These are phyloP conservation scores for Scheffersomyces insectosa DNA, from an alignment of 1,139 yeast genomes.

Conservation along the genomic window DNA sequence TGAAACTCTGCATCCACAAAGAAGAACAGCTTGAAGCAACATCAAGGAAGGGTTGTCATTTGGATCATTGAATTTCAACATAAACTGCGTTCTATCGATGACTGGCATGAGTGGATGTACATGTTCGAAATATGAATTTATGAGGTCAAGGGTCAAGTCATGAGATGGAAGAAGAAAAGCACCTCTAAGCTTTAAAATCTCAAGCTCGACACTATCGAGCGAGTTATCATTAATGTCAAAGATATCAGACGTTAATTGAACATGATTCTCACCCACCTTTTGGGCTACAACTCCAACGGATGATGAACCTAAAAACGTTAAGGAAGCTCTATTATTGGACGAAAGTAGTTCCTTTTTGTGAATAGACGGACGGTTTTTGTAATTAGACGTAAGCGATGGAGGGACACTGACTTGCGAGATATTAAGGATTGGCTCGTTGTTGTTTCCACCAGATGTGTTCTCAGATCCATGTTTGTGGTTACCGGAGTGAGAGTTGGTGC, in stretches of 20 bases:
- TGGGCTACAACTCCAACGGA: constrained; percentile 45
- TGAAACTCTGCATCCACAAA: constrained; percentile 69
- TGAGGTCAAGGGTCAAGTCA: constrained; percentile 60
- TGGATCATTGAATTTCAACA: constrained; percentile 57
- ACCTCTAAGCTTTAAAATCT: constrained; percentile 66
- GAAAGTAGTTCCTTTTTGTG: constrained; percentile 35
- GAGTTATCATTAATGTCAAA: constrained; percentile 38
- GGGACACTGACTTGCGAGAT: constrained; percentile 47
- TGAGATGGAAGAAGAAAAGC: constrained; percentile 70
- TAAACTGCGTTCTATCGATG: constrained; percentile 63
- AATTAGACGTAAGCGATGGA: constrained; percentile 44
- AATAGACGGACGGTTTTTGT: constrained; percentile 41
- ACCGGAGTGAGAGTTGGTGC: too few relatives aligned
- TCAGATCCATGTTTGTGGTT: background rate
- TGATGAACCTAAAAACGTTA: constrained; percentile 45
- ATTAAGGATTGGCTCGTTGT: constrained; percentile 44
- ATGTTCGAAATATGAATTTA: constrained; percentile 63
- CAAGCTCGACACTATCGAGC: constrained; percentile 67
- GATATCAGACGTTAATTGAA: constrained; percentile 42
- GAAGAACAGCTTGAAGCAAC: constrained; percentile 66
- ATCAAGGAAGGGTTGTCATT: constrained; percentile 67
- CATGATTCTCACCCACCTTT: constrained; percentile 46
- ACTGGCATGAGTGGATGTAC: constrained; percentile 75
- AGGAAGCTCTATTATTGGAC: constrained; percentile 24
- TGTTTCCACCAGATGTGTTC: constrained; percentile 1